Conservation (phyloP, 257 asterid genomes). For the Rhazya stricta region DNA sequence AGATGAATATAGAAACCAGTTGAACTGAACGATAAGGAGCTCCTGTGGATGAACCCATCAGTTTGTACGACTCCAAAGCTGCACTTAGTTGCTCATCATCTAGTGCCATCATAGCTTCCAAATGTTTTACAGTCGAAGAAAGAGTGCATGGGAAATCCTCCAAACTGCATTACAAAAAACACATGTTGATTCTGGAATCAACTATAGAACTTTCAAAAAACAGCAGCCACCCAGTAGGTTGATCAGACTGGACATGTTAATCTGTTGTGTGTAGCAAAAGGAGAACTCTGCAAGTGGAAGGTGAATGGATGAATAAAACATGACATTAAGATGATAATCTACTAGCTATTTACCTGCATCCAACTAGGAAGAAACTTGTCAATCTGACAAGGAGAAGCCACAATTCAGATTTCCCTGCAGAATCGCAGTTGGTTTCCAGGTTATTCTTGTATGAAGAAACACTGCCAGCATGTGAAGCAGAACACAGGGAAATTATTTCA, state of each 20-base stretch:
- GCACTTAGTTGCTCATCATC: constrained; percentile 41
- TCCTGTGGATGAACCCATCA: constrained; percentile 44
- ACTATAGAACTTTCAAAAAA: not conserved
- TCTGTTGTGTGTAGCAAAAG: not conserved
- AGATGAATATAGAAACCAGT: constrained; percentile 66
- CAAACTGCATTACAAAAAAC: constrained; percentile 45
- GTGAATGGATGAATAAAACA: constrained; percentile 4
- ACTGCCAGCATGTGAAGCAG: constrained; percentile 24
- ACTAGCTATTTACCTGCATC: constrained; percentile 53
- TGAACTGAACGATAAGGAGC: constrained; percentile 84
- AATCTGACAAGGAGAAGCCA: constrained; percentile 77
- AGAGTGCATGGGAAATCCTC: constrained; percentile 60
- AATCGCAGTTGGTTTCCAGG: constrained; percentile 26
- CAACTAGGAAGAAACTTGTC: constrained; percentile 61
- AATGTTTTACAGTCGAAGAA: constrained; percentile 49
- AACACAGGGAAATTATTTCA: constrained; percentile 30
- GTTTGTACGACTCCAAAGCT: constrained; percentile 50
- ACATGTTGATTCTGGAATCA: not conserved
- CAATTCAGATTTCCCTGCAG: constrained; percentile 32
- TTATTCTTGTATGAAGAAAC: constrained; percentile 24
- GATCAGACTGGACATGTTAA: not conserved
- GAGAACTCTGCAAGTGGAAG: not conserved
- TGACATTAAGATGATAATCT: not conserved
- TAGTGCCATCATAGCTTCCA: constrained; percentile 48
- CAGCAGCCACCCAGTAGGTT: not conserved